phyloP scores from a whole-genome alignment of 2,329 filamentous ascomycete species.

The Botrytis cinerea region DNA sequence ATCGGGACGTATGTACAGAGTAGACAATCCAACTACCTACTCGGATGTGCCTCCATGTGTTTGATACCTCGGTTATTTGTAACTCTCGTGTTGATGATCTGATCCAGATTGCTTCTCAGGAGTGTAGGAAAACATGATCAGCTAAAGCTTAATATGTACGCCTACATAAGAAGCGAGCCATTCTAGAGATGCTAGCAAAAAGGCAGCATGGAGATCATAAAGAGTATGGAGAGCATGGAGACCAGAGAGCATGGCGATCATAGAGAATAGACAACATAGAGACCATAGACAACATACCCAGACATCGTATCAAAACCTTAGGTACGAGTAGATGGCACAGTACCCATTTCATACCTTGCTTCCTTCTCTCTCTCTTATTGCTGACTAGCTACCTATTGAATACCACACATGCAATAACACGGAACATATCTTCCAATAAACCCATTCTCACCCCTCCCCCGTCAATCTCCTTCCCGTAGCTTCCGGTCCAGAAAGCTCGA shows the following conservation, averaged over 20 bases:
- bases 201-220: not conserved
- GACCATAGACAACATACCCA: not conserved
- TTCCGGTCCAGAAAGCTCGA: not conserved
- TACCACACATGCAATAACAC: not conserved
- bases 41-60: not conserved
- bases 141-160: not conserved
- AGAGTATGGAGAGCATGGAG: not conserved
- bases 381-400: not conserved
- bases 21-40: too few relatives aligned
- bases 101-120: too few relatives aligned
- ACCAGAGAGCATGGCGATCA: too few relatives aligned
- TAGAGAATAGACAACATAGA: too few relatives aligned
- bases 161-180: not conserved
- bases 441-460: not conserved
- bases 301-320: too few relatives aligned
- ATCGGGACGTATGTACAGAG: not conserved
- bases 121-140: not conserved
- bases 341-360: not conserved
- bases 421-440: not conserved
- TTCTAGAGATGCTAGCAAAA: not conserved
- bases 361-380: not conserved
- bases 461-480: not conserved
- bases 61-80: not conserved
- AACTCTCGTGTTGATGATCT: not conserved
- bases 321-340: too few relatives aligned